phyloP scores from a whole-genome alignment of 352 stramenopile genomes.

The Phytophthora brassicae region DNA sequence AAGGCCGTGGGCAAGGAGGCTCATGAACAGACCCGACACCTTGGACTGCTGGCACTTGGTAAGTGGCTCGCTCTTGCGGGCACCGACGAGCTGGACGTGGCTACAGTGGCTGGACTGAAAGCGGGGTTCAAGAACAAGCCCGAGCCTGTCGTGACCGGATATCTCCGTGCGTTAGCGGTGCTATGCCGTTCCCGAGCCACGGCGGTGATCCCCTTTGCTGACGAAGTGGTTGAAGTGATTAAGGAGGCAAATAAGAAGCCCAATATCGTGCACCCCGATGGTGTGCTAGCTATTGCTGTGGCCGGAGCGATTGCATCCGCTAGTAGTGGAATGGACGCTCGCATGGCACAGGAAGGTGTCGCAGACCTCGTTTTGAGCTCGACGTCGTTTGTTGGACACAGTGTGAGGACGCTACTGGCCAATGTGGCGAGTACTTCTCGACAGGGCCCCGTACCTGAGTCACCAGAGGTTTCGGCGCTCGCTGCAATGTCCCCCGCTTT shows the following conservation, averaged over 20 bases:
- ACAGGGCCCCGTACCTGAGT: constrained; percentile 24
- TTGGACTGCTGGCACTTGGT: constrained; percentile 70
- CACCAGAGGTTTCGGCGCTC: constrained; percentile 63
- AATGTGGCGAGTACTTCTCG: constrained; percentile 28
- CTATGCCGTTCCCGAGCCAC: constrained; percentile 37
- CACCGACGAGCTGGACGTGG: constrained; percentile 48
- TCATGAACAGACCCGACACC: constrained; percentile 76
- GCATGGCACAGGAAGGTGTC: constrained; percentile 55
- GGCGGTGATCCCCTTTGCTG: constrained; percentile 36
- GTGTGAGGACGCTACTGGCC: constrained; percentile 43
- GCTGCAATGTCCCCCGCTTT: constrained; percentile 49
- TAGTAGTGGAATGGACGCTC: constrained; percentile 59
- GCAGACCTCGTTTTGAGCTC: constrained; percentile 43
- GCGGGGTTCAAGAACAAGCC: constrained; percentile 72
- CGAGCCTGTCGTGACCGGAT: constrained; percentile 65
- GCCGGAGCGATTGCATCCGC: constrained; percentile 58
- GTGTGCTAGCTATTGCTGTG: constrained; percentile 66
- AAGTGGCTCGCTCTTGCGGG: constrained; percentile 67
- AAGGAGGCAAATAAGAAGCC: constrained; percentile 79
- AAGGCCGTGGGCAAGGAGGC: constrained; percentile 84
- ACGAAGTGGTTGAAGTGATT: constrained; percentile 60
- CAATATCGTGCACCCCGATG: constrained; percentile 72
- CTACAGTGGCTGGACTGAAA: constrained; percentile 46
- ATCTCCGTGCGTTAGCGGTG: constrained; percentile 59
- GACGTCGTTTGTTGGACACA: constrained; percentile 53